Evolutionary conservation across 176 grass and related monocot species (phyloP).

Genomic region (Stipa capillata): DNA sequence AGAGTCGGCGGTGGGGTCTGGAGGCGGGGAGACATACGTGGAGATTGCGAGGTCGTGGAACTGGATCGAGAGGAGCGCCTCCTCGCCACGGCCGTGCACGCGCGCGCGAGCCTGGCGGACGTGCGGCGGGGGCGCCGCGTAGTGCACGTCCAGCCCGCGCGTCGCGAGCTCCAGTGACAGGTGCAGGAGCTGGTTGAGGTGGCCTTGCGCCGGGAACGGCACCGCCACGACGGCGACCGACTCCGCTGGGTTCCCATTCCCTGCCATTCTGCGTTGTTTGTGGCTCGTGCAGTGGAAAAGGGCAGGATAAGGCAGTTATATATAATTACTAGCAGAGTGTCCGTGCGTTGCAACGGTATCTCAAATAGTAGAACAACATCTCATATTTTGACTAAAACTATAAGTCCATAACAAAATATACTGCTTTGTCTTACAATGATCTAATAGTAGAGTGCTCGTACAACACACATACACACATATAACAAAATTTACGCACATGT

Average conservation of each 20-base stretch:
- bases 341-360: too few species aligned
- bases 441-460: too few species aligned
- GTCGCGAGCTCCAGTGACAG: slow-evolving; percentile 46
- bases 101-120: slow-evolving; percentile 22
- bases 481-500: too few species aligned
- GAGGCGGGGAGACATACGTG: slow-evolving; percentile 21
- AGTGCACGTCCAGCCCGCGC: slow-evolving; percentile 37
- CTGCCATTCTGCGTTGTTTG: background rate
- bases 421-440: too few species aligned
- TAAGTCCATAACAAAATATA: too few species aligned
- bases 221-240: slow-evolving; percentile 40
- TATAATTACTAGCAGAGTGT: too few species aligned
- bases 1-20: slow-evolving; percentile 11
- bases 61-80: background rate
- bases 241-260: background rate
- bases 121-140: slow-evolving; percentile 39
- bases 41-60: slow-evolving; percentile 49
- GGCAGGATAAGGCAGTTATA: too few species aligned
- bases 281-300: background rate
- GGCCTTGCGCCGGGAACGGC: slow-evolving; percentile 63
- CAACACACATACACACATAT: too few species aligned
- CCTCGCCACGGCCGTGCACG: background rate
- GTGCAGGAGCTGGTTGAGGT: slow-evolving; percentile 77
- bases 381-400: too few species aligned
- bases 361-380: too few species aligned